phyloP scores from a whole-genome alignment of 2,329 filamentous ascomycete species.

The Epichloe typhina region DNA sequence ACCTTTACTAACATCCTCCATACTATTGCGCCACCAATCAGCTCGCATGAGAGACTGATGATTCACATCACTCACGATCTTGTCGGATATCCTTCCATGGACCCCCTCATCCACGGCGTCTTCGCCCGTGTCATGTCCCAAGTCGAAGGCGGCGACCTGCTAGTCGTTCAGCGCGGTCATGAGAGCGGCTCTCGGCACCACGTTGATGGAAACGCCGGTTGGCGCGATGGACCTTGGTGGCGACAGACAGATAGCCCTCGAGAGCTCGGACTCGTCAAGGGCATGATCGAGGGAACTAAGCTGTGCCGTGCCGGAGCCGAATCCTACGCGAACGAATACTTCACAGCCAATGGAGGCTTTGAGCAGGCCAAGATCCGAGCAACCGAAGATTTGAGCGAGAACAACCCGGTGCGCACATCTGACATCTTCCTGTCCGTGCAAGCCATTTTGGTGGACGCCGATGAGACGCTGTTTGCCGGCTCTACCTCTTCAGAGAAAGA shows the following conservation, averaged over 20 bases:
- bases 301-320: slow-evolving; percentile 83
- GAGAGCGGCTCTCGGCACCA: slow-evolving; percentile 62
- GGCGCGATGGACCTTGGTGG: slow-evolving; percentile 97
- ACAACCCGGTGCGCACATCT: slow-evolving; percentile 80
- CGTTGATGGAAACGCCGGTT: slow-evolving; percentile 49
- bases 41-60: slow-evolving; percentile 88
- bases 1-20: slow-evolving; percentile 93
- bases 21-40: slow-evolving; percentile 90
- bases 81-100: slow-evolving; percentile 83
- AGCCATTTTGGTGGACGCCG: slow-evolving; percentile 55
- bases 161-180: slow-evolving; percentile 86
- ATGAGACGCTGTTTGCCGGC: slow-evolving; percentile 55
- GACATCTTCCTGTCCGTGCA: slow-evolving; percentile 96
- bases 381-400: slow-evolving; percentile 64
- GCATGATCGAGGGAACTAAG: slow-evolving; percentile 77
- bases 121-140: slow-evolving; percentile 98
- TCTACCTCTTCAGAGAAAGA: slow-evolving; percentile 39
- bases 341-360: slow-evolving; percentile 62
- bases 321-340: slow-evolving; percentile 76
- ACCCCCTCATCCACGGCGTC: slow-evolving; percentile 80
- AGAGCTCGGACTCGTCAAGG: slow-evolving; percentile 67
- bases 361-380: slow-evolving; percentile 70
- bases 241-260: slow-evolving; percentile 55
- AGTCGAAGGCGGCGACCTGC: slow-evolving; percentile 88
- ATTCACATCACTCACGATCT: slow-evolving; percentile 98